Conservation (phyloP, 441 rosid species). For the Mallotus japonicus region DNA sequence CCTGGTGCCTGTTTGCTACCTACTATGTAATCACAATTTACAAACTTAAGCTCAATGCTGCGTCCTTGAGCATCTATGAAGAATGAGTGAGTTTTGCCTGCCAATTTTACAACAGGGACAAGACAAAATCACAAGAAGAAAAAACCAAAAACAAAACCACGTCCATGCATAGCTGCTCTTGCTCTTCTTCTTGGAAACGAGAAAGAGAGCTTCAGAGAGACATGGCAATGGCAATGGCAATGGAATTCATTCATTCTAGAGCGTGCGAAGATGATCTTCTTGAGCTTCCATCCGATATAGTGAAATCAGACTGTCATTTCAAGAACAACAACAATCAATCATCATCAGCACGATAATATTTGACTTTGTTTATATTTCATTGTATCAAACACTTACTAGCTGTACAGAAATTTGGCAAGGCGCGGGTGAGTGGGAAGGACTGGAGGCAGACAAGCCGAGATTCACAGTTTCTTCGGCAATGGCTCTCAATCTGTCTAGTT, state of each 20-base stretch:
- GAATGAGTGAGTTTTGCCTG: neutral
- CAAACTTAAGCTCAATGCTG: no score
- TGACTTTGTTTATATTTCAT: no score
- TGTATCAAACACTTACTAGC: conserved; percentile 22
- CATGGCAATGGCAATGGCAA: no score
- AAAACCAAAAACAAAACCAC: neutral
- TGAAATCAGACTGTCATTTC: neutral
- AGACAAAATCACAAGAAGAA: neutral
- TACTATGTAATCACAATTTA: no score
- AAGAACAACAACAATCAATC: neutral
- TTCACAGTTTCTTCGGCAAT: conserved; percentile 56
- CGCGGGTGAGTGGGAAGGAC: conserved; percentile 30
- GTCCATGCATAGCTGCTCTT: neutral
- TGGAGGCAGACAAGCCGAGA: conserved; percentile 26
- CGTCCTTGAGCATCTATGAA: no score
- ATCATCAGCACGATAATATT: neutral
- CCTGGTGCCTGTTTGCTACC: no score
- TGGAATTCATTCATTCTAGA: neutral
- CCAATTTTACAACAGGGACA: neutral
- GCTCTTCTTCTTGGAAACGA: no score
- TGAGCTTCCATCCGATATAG: conserved; percentile 9
- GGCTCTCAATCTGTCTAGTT: conserved; percentile 62
- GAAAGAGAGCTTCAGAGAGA: neutral
- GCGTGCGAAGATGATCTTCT: neutral
- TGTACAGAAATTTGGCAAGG: conserved; percentile 43